Percentiles rank a stretch among this genome's conserved stretches.
Evolutionary conservation across 495 filamentous ascomycete genomes (phyloP).

Genomic region (Talaromyces nanjingensis): DNA sequence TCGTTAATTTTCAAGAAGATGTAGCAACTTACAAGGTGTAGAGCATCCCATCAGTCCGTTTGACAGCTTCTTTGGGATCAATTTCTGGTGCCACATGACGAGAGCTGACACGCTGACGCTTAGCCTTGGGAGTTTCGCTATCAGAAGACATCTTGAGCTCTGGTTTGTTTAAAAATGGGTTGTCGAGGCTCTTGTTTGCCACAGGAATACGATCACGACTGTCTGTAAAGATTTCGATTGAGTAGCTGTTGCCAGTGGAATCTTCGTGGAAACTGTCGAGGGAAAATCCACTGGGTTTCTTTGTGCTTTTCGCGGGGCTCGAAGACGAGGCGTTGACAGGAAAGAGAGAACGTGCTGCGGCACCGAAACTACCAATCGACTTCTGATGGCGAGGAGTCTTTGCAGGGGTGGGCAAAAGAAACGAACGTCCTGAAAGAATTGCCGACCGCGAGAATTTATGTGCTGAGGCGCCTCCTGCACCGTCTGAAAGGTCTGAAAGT

Average conservation of each 20-base stretch:
- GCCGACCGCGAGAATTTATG: slow-evolving; percentile 14
- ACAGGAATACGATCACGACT: slow-evolving; percentile 79
- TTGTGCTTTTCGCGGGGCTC: slow-evolving; percentile 42
- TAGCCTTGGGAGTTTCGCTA: slow-evolving; percentile 26
- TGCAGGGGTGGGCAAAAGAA: slow-evolving; percentile 77
- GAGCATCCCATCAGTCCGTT: slow-evolving; percentile 70
- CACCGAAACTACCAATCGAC: slow-evolving; percentile 48
- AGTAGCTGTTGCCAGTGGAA: slow-evolving; percentile 29
- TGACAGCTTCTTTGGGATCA: slow-evolving; percentile 52
- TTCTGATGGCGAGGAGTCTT: slow-evolving; percentile 81
- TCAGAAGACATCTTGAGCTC: slow-evolving; percentile 19
- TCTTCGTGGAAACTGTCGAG: slow-evolving; percentile 64
- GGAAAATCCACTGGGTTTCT: slow-evolving; percentile 54
- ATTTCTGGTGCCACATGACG: slow-evolving; percentile 18
- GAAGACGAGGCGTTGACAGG: slow-evolving; percentile 35
- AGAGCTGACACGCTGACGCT: slow-evolving; percentile 24
- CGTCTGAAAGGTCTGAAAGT: slow-evolving; percentile 17
- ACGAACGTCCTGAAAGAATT: slow-evolving; percentile 18
- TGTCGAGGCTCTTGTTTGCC: slow-evolving; percentile 55
- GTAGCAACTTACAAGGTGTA: slow-evolving; percentile 72
- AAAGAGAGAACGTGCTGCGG: slow-evolving; percentile 73
- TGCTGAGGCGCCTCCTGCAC: slow-evolving; percentile 12
- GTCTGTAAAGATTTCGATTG: slow-evolving; percentile 84
- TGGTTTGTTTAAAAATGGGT: slow-evolving; percentile 63
- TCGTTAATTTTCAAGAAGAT: neutral